phyloP scores from a whole-genome alignment of 805 yeast genomes.

The Ogataea nitratoaversa region DNA sequence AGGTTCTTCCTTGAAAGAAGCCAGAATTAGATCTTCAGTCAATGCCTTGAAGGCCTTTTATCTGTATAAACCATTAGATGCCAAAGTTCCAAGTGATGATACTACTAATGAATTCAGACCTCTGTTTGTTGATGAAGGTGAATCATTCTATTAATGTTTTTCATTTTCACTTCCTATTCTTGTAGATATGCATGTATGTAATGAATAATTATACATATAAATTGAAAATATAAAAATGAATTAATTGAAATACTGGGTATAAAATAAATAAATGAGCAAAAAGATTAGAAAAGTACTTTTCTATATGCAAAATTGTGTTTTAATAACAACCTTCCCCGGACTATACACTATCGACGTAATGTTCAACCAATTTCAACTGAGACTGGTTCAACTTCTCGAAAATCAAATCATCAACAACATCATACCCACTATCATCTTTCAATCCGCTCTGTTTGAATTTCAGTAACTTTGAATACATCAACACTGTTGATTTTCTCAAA shows the following conservation, averaged over 20 bases:
- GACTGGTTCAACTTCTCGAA: slow-evolving; percentile 37
- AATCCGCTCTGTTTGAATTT: slow-evolving; percentile 11
- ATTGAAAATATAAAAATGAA: background rate
- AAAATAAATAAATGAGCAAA: too few relatives aligned
- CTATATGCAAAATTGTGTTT: too few relatives aligned
- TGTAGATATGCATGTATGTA: background rate
- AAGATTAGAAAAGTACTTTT: too few relatives aligned
- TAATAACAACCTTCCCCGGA: background rate
- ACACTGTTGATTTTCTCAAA: slow-evolving; percentile 34
- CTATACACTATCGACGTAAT: slow-evolving; percentile 31
- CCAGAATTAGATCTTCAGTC: slow-evolving; percentile 87
- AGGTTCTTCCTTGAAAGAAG: slow-evolving; percentile 86
- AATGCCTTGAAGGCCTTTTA: slow-evolving; percentile 90
- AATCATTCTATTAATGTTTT: slow-evolving; percentile 31
- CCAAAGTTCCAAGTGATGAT: slow-evolving; percentile 60
- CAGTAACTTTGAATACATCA: slow-evolving; percentile 34
- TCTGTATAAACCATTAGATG: slow-evolving; percentile 75
- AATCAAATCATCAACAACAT: slow-evolving; percentile 26
- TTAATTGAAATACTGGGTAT: background rate
- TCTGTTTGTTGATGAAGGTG: slow-evolving; percentile 33
- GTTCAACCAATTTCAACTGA: slow-evolving; percentile 44
- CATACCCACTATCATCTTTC: slow-evolving; percentile 16
- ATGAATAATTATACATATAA: too few relatives aligned
- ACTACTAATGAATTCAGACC: slow-evolving; percentile 35
- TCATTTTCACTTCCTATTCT: too few relatives aligned